Base-by-base conservation (phyloP, 345 rosid genomes). In the Citrus trifoliata region DNA sequence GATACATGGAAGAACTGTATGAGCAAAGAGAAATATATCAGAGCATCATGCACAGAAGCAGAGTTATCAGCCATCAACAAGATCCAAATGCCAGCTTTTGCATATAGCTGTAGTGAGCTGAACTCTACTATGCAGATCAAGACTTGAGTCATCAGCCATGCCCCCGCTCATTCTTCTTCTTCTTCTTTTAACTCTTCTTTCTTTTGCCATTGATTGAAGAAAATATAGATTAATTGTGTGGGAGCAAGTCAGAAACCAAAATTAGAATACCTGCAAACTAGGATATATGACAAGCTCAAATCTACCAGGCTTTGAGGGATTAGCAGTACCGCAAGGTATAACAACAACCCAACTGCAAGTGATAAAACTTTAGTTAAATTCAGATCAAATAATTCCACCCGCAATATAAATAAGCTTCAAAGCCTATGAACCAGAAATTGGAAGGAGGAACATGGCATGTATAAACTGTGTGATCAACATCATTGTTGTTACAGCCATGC, bases 281-380 rank as follows among this genome's bases (percentile, higher is more conserved):
- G 79, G 71, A 81, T 88, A 88, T 58, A 87, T 85, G 38, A 87
- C 88, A 77, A 88, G 89, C 83, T 88, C 89, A 61, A 85, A 79
- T 79, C 84, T 83, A 66, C 69, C 79, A 77, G 88, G 89, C 80
- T 73, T 77, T 67, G 40, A 37, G 71, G 81, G 66, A 42, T 83
- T 85, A 55, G 84, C 86, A 22, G 89, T 73, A 66, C 87, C 88
- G 4, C 84, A 85, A 51, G 91, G 89, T 76, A 82, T 70, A 80
- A 87, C 77, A 55, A 84, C 88, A 73, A 80, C 88, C 91, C 91
- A 88, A 66, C 91, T 88, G 87, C 83, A 85, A 58, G 78, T 35
- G 32, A 64, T 5, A 9, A 82, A 6, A 48, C 27, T 71, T 25
- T 25, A 69, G 78, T 64, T 76, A 81, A 40, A 67, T 6, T 38